Base-by-base conservation (phyloP, 1,284 basidiomycete genomes). In the Entoloma clypeatum region DNA sequence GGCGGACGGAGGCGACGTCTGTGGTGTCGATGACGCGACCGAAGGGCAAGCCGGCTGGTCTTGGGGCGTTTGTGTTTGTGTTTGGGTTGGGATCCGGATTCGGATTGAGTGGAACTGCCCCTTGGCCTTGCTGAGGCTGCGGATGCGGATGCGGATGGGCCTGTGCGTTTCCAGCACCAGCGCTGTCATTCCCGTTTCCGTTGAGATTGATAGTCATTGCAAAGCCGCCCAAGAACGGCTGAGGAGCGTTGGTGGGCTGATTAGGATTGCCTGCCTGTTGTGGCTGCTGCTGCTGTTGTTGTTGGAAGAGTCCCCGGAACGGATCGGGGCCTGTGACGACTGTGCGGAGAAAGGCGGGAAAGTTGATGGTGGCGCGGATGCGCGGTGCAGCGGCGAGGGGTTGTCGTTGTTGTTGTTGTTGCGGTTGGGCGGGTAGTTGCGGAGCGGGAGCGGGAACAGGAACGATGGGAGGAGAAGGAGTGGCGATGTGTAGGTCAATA, bases 141-240 rank as follows among this genome's bases (percentile, higher is more conserved):
- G 7, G 3, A 21, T 34, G 21, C 32, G n/a, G n/a, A n/a, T n/a
- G 31, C 14, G 22, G 4, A 16, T 39, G 29, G 13, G 30, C 16
- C 24, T 33, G 24, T 24, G 21, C 27, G 7, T 11, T 17, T 5
- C 24, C 24, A 5, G 34, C 34, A n/a, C 17, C 8, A 22, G 23
- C 34, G 27, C 27, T 11, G 11, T 7, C 28, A 19, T 36, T 27
- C 8, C 22, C 26, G 10, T 45, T 25, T 9, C 46, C 51, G 13
- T 46, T 45, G 26, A 44, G 9, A 38, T 52, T 50, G 19, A 53
- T 39, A 11, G 50, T 46, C 26, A 54, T 45, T 4, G 48, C 40
- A 23, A 52, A 48, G 3, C 50, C 48, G 10, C 40, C 39, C 9
- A 52, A 29, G 19, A 41, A n/a, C 4, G 45, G 30, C 4, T 18